Evolutionary conservation across 148 eudicot genomes (phyloP).

Genomic region (Limonium bicolor): DNA sequence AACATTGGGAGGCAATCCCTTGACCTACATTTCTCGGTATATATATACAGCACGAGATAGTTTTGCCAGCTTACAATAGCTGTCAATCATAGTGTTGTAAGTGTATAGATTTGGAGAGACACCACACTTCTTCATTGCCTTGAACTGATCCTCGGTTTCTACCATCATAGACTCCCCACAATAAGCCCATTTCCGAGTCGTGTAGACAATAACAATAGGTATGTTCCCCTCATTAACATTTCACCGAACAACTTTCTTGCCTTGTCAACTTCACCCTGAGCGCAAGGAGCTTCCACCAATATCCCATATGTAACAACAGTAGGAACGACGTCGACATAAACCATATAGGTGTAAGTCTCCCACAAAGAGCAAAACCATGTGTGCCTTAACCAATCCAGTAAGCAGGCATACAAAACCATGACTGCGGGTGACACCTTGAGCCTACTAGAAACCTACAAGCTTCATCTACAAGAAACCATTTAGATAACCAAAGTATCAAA

Average conservation of each 20-base stretch:
- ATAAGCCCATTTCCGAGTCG: conserved; percentile 42
- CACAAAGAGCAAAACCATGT: conserved; percentile 35
- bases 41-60: conserved; percentile 18
- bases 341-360: conserved; percentile 31
- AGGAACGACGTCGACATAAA: conserved; percentile 24
- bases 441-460: conserved; percentile 54
- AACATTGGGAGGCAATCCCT: conserved; percentile 31
- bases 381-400: conserved; percentile 48
- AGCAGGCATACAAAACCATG: conserved; percentile 55
- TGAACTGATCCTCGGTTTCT: conserved; percentile 43
- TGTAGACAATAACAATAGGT: conserved; percentile 53
- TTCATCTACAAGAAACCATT: conserved; percentile 55
- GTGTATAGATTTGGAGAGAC: conserved; percentile 47
- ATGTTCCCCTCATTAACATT: conserved; percentile 36
- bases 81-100: conserved; percentile 55
- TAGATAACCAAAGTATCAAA: conserved; percentile 43
- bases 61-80: conserved; percentile 40
- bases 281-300: conserved; percentile 48
- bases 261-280: conserved; percentile 27
- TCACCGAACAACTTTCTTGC: conserved; percentile 41
- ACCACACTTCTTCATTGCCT: conserved; percentile 27
- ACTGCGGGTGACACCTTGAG: conserved; percentile 34
- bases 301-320: conserved; percentile 63
- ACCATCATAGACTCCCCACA: conserved; percentile 35
- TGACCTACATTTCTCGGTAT: conserved; percentile 31